Conservation (phyloP, 495 filamentous ascomycete genomes). For the Podospora anserina region DNA sequence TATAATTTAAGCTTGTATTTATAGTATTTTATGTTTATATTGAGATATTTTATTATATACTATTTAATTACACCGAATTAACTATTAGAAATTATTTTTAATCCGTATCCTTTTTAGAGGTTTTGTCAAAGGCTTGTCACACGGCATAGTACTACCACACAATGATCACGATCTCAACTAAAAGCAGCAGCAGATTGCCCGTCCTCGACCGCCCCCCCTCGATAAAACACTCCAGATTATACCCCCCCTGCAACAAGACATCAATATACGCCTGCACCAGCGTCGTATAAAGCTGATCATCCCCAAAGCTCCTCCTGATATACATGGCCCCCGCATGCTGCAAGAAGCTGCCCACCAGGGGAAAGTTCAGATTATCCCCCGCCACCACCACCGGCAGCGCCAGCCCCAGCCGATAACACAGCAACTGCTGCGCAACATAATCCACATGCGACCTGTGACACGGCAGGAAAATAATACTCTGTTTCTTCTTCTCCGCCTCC, state of each 20-base stretch:
- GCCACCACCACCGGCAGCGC: slow-evolving; percentile 90
- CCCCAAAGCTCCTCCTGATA: slow-evolving; percentile 88
- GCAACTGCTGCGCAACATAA: slow-evolving; percentile 88
- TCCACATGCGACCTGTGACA: slow-evolving; percentile 94
- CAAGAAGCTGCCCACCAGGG: slow-evolving; percentile 80
- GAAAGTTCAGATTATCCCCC: slow-evolving; percentile 94
- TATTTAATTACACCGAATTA: too few species aligned
- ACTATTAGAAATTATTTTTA: too few species aligned
- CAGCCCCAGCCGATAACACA: slow-evolving; percentile 90
- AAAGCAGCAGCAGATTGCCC: slow-evolving; percentile 86
- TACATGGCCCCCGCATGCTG: slow-evolving; percentile 97
- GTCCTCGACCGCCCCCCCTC: slow-evolving; percentile 91
- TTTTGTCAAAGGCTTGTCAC: too few species aligned
- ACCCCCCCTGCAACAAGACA: slow-evolving; percentile 81
- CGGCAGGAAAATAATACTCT: slow-evolving; percentile 93
- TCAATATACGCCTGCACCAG: slow-evolving; percentile 96
- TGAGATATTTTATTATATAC: too few species aligned
- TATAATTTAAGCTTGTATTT: too few species aligned
- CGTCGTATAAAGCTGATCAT: slow-evolving; percentile 84
- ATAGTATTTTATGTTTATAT: too few species aligned
- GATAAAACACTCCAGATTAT: slow-evolving; percentile 95
- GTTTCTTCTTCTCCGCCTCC: slow-evolving; percentile 77
- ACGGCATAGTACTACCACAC: too few species aligned
- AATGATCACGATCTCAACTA: too few species aligned
- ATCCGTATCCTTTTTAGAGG: too few species aligned